Conservation (phyloP, 2,329 filamentous ascomycete species). For the Cladosporium sp. region DNA sequence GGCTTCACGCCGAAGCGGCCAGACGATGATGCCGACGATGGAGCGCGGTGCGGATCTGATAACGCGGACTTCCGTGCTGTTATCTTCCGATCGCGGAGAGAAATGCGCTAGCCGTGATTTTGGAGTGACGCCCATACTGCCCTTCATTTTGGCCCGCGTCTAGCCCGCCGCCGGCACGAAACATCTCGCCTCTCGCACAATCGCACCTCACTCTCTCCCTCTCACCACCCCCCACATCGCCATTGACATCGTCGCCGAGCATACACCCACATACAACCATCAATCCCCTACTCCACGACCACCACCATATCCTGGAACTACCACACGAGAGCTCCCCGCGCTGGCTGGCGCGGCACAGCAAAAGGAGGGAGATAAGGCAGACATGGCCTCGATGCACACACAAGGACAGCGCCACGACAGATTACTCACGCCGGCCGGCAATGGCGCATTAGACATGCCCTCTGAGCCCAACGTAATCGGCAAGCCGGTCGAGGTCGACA, state of each 20-base stretch:
- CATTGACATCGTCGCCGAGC: neutral
- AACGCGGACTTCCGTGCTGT: neutral
- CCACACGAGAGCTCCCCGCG: conserved; percentile 13
- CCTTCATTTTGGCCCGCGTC: neutral
- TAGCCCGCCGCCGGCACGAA: neutral
- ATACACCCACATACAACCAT: neutral
- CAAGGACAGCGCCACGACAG: conserved; percentile 35
- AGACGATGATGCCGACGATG: too few relatives aligned
- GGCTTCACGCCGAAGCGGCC: too few relatives aligned
- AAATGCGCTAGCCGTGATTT: neutral
- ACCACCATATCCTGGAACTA: neutral
- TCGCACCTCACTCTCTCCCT: neutral
- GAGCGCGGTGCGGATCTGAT: neutral
- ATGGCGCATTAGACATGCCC: conserved; percentile 15
- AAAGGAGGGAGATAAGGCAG: conserved; percentile 13
- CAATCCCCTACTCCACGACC: neutral
- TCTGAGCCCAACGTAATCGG: conserved; percentile 15
- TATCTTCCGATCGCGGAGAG: neutral
- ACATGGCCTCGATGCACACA: conserved; percentile 22
- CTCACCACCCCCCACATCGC: neutral
- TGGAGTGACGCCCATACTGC: neutral
- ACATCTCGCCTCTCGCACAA: neutral
- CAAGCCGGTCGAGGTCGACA: conserved; percentile 49
- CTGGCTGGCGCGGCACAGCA: conserved; percentile 13
- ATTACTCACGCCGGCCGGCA: conserved; percentile 20